Base-by-base conservation (phyloP, 768 basidiomycete species). In the Phylloporus scabripes region DNA sequence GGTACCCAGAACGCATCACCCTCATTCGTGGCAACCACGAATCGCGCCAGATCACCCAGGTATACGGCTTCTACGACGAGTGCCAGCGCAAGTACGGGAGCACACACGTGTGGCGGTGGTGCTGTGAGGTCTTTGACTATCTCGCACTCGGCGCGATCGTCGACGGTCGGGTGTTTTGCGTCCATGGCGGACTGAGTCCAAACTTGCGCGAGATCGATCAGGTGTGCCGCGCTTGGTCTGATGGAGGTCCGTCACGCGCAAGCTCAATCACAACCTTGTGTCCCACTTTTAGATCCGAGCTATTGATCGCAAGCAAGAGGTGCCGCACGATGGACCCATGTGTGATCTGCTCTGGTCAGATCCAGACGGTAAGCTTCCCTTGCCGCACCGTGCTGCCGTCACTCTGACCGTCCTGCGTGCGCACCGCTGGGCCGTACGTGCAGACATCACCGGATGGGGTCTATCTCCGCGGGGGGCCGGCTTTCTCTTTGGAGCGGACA, bases 291-390 rank as follows among this genome's bases (percentile, higher is more conserved):
- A 89, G 93, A 97, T 98, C 58, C 87, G 95, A 44, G 78, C 84
- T 32, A 95, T 98, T 59, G 94, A 97, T 73, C 73, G 95, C 29
- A 93, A 94, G 67, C 92, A 95, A 67, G 95, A 98, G 64, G 95
- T 98, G 20, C 95, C 95, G 23, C 95, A 98, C 66, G 95, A 98
- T 63, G 95, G 95, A 11, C 85, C 93, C 7, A 97, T 98, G 95
- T 98, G 95, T 62, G 95, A 98, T 70, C 74, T 98, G 2, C 74
- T 98, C n/a, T 98, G 95, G 95, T 96, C 94, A 51, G 95, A 98
- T 74, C 95, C 95, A 39, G 95, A 98, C 67, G 94, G 93, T 93
- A 48, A 56, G 63, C 7, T 12, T 21, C 7, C 32, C 7, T 34
- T 15, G 21, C 32, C 32, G 21, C 44, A 34, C 17, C 34, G 17